A percentile compares a stretch with the other conserved stretches of the same genome.
Conservation (phyloP, 306 rosid species). For the Quercus rubra region DNA sequence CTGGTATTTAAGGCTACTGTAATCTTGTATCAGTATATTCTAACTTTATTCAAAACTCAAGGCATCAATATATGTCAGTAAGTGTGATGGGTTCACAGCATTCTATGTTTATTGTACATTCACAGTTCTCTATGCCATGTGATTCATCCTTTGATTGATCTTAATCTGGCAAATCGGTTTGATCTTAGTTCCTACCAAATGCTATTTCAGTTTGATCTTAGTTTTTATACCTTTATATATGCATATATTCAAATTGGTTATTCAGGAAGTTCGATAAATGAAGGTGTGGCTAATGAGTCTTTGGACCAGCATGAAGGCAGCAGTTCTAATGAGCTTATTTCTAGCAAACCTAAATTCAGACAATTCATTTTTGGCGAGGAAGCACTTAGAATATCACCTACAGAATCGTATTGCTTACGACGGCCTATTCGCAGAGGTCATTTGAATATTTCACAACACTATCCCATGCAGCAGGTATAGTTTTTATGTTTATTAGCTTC, state of each 20-base stretch:
- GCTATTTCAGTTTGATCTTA: constrained; percentile 25
- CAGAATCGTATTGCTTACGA: constrained; percentile 67
- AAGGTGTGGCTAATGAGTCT: constrained; percentile 37
- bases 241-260: constrained; percentile 11
- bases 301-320: constrained; percentile 43
- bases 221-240: constrained; percentile 13
- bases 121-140: neutral
- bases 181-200: constrained; percentile 4
- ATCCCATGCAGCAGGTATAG: constrained; percentile 92
- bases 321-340: constrained; percentile 43
- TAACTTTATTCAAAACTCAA: neutral
- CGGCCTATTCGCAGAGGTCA: constrained; percentile 98
- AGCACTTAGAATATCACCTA: constrained; percentile 69
- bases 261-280: constrained; percentile 47
- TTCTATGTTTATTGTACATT: neutral
- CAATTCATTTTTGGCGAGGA: constrained; percentile 83
- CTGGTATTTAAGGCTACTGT: neutral
- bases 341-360: constrained; percentile 39
- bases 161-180: constrained; percentile 2
- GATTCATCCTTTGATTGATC: constrained; percentile 8
- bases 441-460: constrained; percentile 77
- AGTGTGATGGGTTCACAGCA: neutral
- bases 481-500: constrained; percentile 13
- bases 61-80: neutral
- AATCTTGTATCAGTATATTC: neutral